phyloP scores from a whole-genome alignment of 2,329 filamentous ascomycete genomes.

The Phaeomoniella chlamydospora region DNA sequence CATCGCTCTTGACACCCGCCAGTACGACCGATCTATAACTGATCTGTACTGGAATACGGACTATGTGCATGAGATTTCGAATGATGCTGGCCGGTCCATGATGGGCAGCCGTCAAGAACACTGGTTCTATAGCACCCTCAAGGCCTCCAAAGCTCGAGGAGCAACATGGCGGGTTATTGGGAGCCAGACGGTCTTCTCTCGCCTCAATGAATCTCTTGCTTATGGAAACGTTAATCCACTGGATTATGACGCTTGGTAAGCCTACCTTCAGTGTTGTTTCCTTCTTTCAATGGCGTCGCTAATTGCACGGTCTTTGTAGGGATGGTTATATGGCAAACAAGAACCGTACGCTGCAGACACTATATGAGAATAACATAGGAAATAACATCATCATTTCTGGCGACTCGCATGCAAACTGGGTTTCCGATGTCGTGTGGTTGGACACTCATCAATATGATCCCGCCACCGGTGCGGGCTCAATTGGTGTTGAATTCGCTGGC shows the following conservation, averaged over 20 bases:
- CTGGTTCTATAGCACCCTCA: constrained; percentile 54
- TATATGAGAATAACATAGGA: constrained; percentile 53
- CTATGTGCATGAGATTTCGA: constrained; percentile 47
- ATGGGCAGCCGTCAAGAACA: constrained; percentile 62
- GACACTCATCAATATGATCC: constrained; percentile 37
- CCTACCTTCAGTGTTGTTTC: background rate
- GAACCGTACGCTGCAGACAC: constrained; percentile 53
- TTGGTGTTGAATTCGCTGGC: constrained; percentile 53
- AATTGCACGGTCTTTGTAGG: constrained; percentile 23
- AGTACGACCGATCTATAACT: constrained; percentile 55
- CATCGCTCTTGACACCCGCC: constrained; percentile 53
- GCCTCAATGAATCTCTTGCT: constrained; percentile 32
- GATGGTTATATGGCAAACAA: constrained; percentile 56
- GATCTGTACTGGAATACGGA: constrained; percentile 44
- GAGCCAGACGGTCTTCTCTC: constrained; percentile 55
- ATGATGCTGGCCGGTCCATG: constrained; percentile 52
- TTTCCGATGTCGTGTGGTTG: constrained; percentile 44
- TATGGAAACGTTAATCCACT: constrained; percentile 26
- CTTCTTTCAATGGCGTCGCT: constrained; percentile 5
- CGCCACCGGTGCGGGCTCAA: constrained; percentile 36
- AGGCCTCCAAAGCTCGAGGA: constrained; percentile 44
- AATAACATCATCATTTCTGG: constrained; percentile 64
- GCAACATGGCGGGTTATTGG: constrained; percentile 59
- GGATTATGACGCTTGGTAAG: constrained; percentile 41
- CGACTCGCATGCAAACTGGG: constrained; percentile 55